Evolutionary conservation across 768 basidiomycete genomes (phyloP).

Genomic region (Rhodotorula kratochvilovae): DNA sequence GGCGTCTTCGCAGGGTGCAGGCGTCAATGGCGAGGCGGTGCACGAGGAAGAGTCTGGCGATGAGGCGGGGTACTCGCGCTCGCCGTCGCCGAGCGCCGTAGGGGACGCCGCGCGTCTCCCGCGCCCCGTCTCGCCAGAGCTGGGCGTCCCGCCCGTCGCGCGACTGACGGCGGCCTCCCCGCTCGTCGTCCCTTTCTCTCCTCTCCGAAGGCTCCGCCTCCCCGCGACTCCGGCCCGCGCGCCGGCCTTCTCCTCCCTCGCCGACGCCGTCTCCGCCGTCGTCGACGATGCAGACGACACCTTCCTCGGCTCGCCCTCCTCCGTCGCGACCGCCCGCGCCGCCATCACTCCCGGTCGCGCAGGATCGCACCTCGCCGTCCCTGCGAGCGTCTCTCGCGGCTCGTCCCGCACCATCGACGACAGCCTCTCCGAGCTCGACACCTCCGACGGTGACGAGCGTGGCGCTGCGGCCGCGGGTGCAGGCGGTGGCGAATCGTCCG

Average conservation of each 20-base stretch:
- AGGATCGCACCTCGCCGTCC: no score
- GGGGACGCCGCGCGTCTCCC: background rate
- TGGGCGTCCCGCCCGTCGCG: background rate
- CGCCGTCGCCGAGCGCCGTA: background rate
- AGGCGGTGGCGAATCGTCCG: background rate
- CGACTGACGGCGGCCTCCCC: background rate
- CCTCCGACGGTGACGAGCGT: background rate
- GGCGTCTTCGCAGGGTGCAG: background rate
- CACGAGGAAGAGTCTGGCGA: background rate
- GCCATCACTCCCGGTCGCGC: background rate
- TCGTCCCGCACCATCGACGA: background rate
- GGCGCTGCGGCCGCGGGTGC: no score
- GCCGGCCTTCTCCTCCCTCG: background rate
- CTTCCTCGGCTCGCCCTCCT: background rate
- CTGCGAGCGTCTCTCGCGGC: no score
- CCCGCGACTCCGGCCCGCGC: background rate
- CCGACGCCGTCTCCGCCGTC: background rate
- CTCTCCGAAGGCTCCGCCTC: background rate
- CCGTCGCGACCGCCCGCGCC: background rate
- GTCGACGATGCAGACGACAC: background rate
- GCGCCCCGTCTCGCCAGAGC: conserved; percentile 6
- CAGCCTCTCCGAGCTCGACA: conserved; percentile 16
- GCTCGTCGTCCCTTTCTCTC: conserved; percentile 9
- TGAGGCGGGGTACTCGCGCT: background rate
- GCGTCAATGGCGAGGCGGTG: background rate